A percentile compares a stretch with the other conserved stretches of the same genome.
These are phyloP conservation scores for Mitragyna speciosa DNA, from an alignment of 257 asterid genomes.

Conservation along the genomic window DNA sequence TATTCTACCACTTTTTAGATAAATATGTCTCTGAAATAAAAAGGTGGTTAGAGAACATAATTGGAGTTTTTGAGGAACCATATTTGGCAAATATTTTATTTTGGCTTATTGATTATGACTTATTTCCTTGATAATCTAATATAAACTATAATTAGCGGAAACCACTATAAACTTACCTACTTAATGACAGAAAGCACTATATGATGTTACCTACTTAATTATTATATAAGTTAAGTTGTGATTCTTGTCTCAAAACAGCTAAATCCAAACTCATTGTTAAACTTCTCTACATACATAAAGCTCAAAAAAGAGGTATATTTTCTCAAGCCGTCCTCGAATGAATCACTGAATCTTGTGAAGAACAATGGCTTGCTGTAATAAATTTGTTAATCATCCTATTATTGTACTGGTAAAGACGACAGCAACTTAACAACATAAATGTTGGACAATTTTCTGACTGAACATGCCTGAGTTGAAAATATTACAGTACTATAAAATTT, in stretches of 20 bases:
- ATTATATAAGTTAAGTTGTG: background rate
- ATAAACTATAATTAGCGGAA: background rate
- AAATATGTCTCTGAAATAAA: no score
- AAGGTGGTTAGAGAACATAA: no score
- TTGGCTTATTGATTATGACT: background rate
- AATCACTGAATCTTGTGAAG: background rate
- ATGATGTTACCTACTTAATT: no score
- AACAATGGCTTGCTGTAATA: background rate
- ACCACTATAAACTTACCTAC: background rate
- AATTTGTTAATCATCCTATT: background rate
- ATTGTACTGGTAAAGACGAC: background rate
- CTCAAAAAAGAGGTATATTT: background rate
- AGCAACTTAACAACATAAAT: background rate
- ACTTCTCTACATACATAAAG: background rate
- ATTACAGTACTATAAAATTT: no score
- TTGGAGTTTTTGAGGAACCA: no score
- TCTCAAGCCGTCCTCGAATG: background rate
- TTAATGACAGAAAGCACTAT: background rate
- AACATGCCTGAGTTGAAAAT: background rate
- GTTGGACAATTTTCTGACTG: background rate
- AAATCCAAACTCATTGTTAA: background rate
- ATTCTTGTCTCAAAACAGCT: background rate
- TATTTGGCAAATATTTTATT: no score
- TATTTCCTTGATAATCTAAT: background rate
- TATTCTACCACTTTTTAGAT: no score